These are phyloP conservation scores for Thecamonas trahens DNA, from an alignment of 78 protist species.

Conservation along the genomic window DNA sequence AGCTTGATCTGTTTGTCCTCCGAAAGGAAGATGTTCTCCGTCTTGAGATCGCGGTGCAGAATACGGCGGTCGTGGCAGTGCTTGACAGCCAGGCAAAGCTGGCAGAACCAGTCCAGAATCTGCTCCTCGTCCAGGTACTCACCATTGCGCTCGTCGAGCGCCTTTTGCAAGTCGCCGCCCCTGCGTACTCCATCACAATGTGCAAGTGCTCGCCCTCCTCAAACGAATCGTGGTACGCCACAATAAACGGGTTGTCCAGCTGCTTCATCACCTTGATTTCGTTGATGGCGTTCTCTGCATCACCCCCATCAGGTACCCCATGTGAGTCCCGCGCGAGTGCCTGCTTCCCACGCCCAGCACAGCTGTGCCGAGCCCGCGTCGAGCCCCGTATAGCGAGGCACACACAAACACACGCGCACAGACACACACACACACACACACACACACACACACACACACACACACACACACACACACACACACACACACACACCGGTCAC, in stretches of 20 bases:
- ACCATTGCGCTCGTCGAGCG: neutral
- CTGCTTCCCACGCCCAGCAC: too few relatives aligned
- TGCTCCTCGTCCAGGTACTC: neutral
- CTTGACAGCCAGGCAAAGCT: neutral
- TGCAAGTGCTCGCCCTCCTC: conserved; percentile 36
- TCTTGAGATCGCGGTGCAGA: conserved; percentile 44
- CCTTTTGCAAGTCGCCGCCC: conserved; percentile 35
- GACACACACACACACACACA: too few relatives aligned
- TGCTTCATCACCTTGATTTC: conserved; percentile 56
- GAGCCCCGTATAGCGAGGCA: too few relatives aligned
- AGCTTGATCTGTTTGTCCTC: conserved; percentile 2
- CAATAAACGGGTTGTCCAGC: conserved; percentile 62
- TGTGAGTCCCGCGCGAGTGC: too few relatives aligned
- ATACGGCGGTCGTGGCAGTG: conserved; percentile 5
- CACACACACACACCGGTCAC: too few relatives aligned
- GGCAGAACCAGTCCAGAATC: neutral
- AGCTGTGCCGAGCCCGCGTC: too few relatives aligned
- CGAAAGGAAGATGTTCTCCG: conserved; percentile 26
- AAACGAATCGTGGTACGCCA: conserved; percentile 66
- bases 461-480: too few relatives aligned
- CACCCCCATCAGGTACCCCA: too few relatives aligned
- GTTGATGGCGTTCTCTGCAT: conserved; percentile 64
- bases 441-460: too few relatives aligned
- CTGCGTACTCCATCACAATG: conserved; percentile 87
- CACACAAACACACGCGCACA: too few relatives aligned